A percentile compares a stretch with the other conserved stretches of the same genome.
phyloP scores from a whole-genome alignment of 2,329 filamentous ascomycete genomes.

The Fusarium duplospermum region DNA sequence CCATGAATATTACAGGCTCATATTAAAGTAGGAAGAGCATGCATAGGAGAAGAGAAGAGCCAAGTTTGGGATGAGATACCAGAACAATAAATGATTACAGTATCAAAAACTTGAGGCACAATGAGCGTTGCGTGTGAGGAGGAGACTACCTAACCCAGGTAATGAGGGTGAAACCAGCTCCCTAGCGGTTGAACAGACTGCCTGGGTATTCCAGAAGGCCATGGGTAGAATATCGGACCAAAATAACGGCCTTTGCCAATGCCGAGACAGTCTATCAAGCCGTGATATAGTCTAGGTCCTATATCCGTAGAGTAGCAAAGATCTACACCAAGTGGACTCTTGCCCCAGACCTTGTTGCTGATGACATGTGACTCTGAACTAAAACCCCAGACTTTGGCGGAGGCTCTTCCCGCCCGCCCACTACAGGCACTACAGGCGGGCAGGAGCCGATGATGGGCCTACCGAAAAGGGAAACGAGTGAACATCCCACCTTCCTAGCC shows the following conservation, averaged over 20 bases:
- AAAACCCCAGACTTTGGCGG: slow-evolving; percentile 28
- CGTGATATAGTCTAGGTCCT: not conserved
- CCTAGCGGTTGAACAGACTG: not conserved
- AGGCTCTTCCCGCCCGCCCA: not conserved
- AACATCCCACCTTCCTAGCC: not conserved
- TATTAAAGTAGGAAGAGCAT: slow-evolving; percentile 15
- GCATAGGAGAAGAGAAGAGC: slow-evolving; percentile 11
- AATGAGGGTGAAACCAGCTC: not conserved
- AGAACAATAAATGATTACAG: slow-evolving; percentile 18
- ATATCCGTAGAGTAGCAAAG: not conserved
- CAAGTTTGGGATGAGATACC: slow-evolving; percentile 25
- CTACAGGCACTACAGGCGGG: not conserved
- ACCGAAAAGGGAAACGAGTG: slow-evolving; percentile 11
- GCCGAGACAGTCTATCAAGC: not conserved
- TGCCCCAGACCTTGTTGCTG: not conserved
- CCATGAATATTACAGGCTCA: slow-evolving; percentile 20
- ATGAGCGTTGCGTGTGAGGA: not conserved
- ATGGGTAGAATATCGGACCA: not conserved
- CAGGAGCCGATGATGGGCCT: slow-evolving; percentile 1
- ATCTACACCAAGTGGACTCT: not conserved
- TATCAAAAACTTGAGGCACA: not conserved
- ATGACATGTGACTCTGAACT: slow-evolving; percentile 32
- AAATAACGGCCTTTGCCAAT: not conserved
- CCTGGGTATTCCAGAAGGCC: not conserved
- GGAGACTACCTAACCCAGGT: too few relatives aligned